Percentiles rank a stretch among this genome's conserved stretches.
Evolutionary conservation across 1,139 yeast genomes (phyloP).

Genomic region (Kodamaea arcana): DNA sequence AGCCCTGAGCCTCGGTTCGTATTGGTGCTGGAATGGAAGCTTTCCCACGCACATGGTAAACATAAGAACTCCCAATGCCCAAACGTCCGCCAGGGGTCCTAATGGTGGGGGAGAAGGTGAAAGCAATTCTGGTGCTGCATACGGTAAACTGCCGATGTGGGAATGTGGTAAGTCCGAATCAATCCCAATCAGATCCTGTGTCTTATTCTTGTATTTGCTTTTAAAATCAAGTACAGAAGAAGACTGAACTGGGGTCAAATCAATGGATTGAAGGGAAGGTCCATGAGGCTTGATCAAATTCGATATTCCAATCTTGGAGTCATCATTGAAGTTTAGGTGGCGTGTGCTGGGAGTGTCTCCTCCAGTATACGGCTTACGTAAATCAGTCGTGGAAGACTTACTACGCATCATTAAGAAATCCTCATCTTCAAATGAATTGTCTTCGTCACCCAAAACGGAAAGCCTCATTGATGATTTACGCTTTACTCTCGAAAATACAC

Average conservation of each 20-base stretch:
- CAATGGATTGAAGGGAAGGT: conserved; percentile 34
- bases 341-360: conserved; percentile 28
- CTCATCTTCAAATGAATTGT: conserved; percentile 9
- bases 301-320: conserved; percentile 31
- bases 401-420: conserved; percentile 39
- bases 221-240: conserved; percentile 12
- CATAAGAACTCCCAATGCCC: conserved; percentile 84
- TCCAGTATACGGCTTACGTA: conserved; percentile 31
- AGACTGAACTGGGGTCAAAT: conserved; percentile 29
- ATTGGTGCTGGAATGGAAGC: conserved; percentile 78
- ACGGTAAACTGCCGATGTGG: conserved; percentile 85
- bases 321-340: conserved; percentile 22
- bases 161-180: conserved; percentile 53
- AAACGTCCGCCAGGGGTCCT: conserved; percentile 74
- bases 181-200: conserved; percentile 12
- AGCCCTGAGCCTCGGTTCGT: conserved; percentile 72
- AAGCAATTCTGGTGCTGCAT: conserved; percentile 84
- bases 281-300: conserved; percentile 27
- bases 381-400: conserved; percentile 38
- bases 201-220: conserved; percentile 9
- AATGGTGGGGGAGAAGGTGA: conserved; percentile 63
- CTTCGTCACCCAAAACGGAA: conserved; percentile 1
- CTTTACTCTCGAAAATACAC: conserved; percentile 30
- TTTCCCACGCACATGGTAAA: conserved; percentile 71
- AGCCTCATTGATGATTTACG: conserved; percentile 19